Percentiles rank a stretch among this genome's conserved stretches.
phyloP scores from a whole-genome alignment of 129 eudicot genomes.

The Pittosporum tobira region DNA sequence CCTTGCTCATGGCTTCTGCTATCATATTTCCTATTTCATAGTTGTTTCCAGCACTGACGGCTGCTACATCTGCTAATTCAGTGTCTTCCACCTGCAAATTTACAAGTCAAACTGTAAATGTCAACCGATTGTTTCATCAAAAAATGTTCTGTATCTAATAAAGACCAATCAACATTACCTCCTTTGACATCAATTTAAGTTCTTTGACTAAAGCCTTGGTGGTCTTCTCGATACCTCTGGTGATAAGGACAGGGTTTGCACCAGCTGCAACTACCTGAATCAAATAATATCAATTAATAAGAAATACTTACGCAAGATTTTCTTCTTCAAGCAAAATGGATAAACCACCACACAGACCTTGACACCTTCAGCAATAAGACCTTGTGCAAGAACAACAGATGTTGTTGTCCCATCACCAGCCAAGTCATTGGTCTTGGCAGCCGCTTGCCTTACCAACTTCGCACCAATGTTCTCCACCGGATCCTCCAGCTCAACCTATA shows the following conservation, averaged over 20 bases:
- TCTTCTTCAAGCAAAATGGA: not conserved
- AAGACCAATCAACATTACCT: constrained; percentile 29
- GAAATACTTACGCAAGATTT: not conserved
- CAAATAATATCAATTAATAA: not conserved
- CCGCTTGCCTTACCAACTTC: constrained; percentile 84
- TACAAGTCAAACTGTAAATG: not conserved
- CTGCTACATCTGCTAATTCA: constrained; percentile 90
- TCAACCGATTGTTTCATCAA: not conserved
- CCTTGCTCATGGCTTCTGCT: constrained; percentile 90
- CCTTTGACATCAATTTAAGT: constrained; percentile 68
- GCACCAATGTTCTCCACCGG: constrained; percentile 96
- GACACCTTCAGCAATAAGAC: constrained; percentile 93
- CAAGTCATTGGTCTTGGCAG: constrained; percentile 91
- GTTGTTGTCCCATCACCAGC: constrained; percentile 98
- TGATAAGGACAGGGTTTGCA: constrained; percentile 84
- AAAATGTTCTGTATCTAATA: not conserved
- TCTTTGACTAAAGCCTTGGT: constrained; percentile 75
- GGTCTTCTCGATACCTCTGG: constrained; percentile 89
- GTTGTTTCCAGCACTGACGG: constrained; percentile 99
- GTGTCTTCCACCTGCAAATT: constrained; percentile 72
- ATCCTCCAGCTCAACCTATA: constrained; percentile 63
- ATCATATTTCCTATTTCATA: constrained; percentile 88
- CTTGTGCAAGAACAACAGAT: constrained; percentile 93
- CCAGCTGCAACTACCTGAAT: constrained; percentile 88
- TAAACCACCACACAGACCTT: constrained; percentile 40